phyloP scores from a whole-genome alignment of 306 rosid genomes.

The Corylus avellana region DNA sequence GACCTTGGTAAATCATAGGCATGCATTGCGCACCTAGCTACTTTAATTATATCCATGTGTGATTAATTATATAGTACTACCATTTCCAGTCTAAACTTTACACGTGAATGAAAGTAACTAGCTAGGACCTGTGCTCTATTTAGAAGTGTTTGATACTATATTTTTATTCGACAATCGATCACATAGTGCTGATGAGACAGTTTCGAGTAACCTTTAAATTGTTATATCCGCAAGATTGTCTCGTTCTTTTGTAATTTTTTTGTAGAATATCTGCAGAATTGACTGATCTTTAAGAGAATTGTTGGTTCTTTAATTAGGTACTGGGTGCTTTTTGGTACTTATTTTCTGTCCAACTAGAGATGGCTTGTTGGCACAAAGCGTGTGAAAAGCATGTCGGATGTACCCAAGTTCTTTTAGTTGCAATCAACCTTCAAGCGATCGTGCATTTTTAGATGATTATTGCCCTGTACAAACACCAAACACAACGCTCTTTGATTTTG shows the following conservation, averaged over 20 bases:
- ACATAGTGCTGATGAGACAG: too few relatives aligned
- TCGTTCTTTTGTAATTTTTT: background rate
- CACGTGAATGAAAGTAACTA: too few relatives aligned
- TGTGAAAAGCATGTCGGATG: slow-evolving; percentile 45
- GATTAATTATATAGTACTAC: too few relatives aligned
- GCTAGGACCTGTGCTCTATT: too few relatives aligned
- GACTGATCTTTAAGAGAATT: slow-evolving; percentile 27
- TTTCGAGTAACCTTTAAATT: too few relatives aligned
- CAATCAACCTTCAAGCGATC: slow-evolving; percentile 24
- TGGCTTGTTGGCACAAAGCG: slow-evolving; percentile 74
- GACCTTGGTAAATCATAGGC: too few relatives aligned
- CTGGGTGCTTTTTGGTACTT: slow-evolving; percentile 90
- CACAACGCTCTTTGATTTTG: slow-evolving; percentile 58
- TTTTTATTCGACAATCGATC: too few relatives aligned
- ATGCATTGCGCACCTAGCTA: too few relatives aligned
- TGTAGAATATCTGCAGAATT: slow-evolving; percentile 3
- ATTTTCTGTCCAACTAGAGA: slow-evolving; percentile 76
- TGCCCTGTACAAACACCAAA: slow-evolving; percentile 15
- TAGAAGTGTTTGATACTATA: too few relatives aligned
- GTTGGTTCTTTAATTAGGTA: slow-evolving; percentile 47
- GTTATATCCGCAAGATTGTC: background rate
- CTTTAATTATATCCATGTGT: too few relatives aligned
- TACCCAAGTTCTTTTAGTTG: slow-evolving; percentile 45
- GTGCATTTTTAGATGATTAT: slow-evolving; percentile 43
- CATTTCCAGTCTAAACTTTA: too few relatives aligned